These are phyloP conservation scores for Stachybotrys chartarum DNA, from an alignment of 2,329 filamentous ascomycete genomes.

Conservation along the genomic window DNA sequence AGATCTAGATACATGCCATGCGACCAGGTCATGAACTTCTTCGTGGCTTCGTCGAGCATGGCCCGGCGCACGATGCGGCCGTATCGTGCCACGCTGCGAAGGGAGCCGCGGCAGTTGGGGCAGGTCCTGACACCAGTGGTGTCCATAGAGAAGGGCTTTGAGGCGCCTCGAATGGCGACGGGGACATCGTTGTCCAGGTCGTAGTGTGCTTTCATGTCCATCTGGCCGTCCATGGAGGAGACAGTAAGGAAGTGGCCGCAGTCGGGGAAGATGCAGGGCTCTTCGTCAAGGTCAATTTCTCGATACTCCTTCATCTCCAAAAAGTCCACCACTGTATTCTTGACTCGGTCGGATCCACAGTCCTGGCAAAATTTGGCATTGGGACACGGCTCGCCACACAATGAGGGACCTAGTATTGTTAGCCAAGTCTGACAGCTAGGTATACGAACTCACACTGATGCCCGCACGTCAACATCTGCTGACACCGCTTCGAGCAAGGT, in stretches of 20 bases:
- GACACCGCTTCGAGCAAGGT: slow-evolving; percentile 57
- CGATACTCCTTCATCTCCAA: slow-evolving; percentile 45
- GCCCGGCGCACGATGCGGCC: slow-evolving; percentile 53
- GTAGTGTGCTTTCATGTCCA: slow-evolving; percentile 48
- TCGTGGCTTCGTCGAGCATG: slow-evolving; percentile 55
- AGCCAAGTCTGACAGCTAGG: not conserved
- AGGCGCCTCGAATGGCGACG: slow-evolving; percentile 21
- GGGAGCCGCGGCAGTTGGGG: slow-evolving; percentile 50
- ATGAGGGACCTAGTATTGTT: slow-evolving; percentile 33
- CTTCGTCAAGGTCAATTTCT: slow-evolving; percentile 50
- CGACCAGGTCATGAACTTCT: slow-evolving; percentile 54
- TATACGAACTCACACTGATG: slow-evolving; percentile 42
- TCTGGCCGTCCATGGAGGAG: slow-evolving; percentile 52
- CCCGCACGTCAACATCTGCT: slow-evolving; percentile 44
- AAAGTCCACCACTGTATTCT: slow-evolving; percentile 46
- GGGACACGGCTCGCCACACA: slow-evolving; percentile 61
- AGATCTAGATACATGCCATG: slow-evolving; percentile 18
- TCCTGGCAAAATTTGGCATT: slow-evolving; percentile 43
- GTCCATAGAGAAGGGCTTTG: slow-evolving; percentile 38
- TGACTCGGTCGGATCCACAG: slow-evolving; percentile 39
- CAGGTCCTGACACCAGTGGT: slow-evolving; percentile 44
- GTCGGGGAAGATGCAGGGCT: slow-evolving; percentile 53
- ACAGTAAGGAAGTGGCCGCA: slow-evolving; percentile 60
- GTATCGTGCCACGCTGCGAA: slow-evolving; percentile 53
- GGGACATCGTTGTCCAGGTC: slow-evolving; percentile 28